Base-by-base conservation (phyloP, 2,329 filamentous ascomycete genomes). In the Byssochlamys sp. region DNA sequence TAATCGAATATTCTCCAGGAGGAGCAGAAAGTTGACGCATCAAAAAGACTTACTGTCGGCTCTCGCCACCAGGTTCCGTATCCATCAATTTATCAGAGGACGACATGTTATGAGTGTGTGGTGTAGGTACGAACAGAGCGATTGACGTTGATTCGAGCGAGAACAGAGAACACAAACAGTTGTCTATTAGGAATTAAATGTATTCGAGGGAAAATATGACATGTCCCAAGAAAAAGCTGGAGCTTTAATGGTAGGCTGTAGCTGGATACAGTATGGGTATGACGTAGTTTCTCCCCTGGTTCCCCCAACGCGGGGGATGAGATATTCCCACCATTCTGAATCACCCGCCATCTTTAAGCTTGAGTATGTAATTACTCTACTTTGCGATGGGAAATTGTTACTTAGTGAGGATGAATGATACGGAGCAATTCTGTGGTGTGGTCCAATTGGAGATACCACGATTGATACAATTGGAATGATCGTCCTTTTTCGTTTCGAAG, bases 11-110 rank as follows among this genome's bases (percentile, higher is more conserved):
- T 6, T 25, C 3, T 3, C 11, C 1, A 55, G n/a, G 54, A 29
- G 24, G 49, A 35, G 35, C 27, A 29, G 25, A 25, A 39, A 45
- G 52, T 26, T n/a, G 54, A 19, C 55, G 14, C 6, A n/a, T 24
- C 7, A n/a, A 45, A 45, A 3, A 45, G 5, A 63, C 73, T 56
- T 75, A 83, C 78, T 83, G 83, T 3, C 79, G 80, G 58, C 77
- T 77, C 69, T 86, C 82, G 62, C 84, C 84, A 65, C 84, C 84
- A 19, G 76, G 75, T 58, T 79, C 79, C 29, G 81, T 84, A 63
- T 83, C 78, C 77, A 86, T 81, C 49, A 85, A 73, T 61, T 78
- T 77, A 19, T 6, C 19, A 45, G 39, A 45, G 39, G 74, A 71
- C 60, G 80, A 77, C 80, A 83, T 83, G 9, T 48, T 24, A 25